Evolutionary conservation across 2,329 filamentous ascomycete species (phyloP).

Genomic region (Lizonia empirigonia): DNA sequence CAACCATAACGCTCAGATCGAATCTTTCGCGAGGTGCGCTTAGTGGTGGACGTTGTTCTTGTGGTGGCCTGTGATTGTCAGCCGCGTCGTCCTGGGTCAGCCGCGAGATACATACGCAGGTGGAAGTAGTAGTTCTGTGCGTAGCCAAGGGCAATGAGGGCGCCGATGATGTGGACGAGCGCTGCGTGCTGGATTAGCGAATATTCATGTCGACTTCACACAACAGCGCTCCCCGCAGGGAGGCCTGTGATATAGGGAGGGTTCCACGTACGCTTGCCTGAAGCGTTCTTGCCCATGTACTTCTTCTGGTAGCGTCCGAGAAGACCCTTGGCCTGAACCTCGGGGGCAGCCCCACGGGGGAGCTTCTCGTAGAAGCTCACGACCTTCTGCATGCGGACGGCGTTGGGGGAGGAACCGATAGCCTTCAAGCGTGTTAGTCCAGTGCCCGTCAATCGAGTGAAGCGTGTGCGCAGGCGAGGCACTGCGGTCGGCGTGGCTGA

Average conservation of each 20-base stretch:
- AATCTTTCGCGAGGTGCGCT: slow-evolving; percentile 19
- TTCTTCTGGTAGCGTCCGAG: slow-evolving; percentile 82
- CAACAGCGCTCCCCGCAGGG: background rate
- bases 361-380: slow-evolving; percentile 99
- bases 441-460: background rate
- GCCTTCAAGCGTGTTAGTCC: slow-evolving; percentile 63
- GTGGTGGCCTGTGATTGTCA: slow-evolving; percentile 78
- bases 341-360: slow-evolving; percentile 87
- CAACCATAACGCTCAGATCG: slow-evolving; percentile 24
- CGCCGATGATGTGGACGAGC: slow-evolving; percentile 81
- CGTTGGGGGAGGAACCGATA: slow-evolving; percentile 93
- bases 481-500: background rate
- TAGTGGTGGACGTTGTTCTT: slow-evolving; percentile 99
- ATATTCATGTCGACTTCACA: background rate
- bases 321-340: slow-evolving; percentile 79
- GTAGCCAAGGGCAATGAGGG: slow-evolving; percentile 83
- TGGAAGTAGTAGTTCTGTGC: slow-evolving; percentile 99
- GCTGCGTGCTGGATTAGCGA: slow-evolving; percentile 60
- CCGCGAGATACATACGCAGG: slow-evolving; percentile 73
- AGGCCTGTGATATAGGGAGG: background rate
- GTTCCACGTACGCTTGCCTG: slow-evolving; percentile 77
- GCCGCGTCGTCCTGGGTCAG: slow-evolving; percentile 19
- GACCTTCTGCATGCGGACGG: slow-evolving; percentile 95
- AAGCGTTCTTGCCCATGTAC: slow-evolving; percentile 95
- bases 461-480: background rate